Evolutionary conservation across 805 yeast genomes (phyloP).

Genomic region (Starmera amethionina): DNA sequence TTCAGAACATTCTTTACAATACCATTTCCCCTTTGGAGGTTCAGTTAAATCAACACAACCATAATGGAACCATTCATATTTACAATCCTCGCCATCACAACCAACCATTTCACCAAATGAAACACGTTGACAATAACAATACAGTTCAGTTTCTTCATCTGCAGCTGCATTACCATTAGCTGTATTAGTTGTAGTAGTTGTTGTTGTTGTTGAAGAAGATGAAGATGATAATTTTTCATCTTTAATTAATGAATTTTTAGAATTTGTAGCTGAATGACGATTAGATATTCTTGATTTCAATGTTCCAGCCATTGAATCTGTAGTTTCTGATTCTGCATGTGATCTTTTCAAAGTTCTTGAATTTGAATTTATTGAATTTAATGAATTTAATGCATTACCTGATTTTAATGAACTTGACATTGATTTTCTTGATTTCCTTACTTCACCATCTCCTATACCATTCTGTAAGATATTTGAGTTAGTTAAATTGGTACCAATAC

Average conservation of each 20-base stretch:
- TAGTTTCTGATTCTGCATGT: conserved; percentile 10
- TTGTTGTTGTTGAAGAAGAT: neutral
- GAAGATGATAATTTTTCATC: too few species aligned
- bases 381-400: conserved; percentile 2
- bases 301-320: too few species aligned
- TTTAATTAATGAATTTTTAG: too few species aligned
- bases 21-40: conserved; percentile 93
- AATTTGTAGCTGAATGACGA: too few species aligned
- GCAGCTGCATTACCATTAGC: neutral
- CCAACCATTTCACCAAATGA: conserved; percentile 96
- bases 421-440: neutral
- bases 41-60: conserved; percentile 83
- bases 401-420: neutral
- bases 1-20: conserved; percentile 71
- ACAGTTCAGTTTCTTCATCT: conserved; percentile 51
- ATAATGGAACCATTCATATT: conserved; percentile 93
- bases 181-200: neutral
- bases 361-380: neutral
- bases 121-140: conserved; percentile 90
- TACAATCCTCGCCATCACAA: conserved; percentile 85
- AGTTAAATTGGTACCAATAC: neutral
- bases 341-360: conserved; percentile 13
- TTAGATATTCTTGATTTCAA: too few species aligned
- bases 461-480: neutral
- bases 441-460: neutral